These are phyloP conservation scores for Ogataea pignaliae DNA, from an alignment of 805 yeast genomes.

Conservation along the genomic window DNA sequence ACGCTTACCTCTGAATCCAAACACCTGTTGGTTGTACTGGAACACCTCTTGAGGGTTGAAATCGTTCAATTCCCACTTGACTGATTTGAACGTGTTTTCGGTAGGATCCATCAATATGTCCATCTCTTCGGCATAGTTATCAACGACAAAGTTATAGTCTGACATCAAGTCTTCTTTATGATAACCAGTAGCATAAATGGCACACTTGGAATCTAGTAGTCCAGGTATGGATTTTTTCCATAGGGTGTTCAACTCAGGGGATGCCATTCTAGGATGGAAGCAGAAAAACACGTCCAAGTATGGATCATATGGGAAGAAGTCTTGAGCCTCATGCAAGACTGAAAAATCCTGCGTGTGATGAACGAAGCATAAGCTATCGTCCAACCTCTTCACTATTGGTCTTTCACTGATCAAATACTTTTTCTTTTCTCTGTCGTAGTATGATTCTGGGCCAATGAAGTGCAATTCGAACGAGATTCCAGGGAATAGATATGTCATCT, in stretches of 20 bases:
- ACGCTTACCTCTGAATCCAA: constrained; percentile 94
- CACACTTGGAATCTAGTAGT: constrained; percentile 87
- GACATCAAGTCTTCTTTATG: constrained; percentile 66
- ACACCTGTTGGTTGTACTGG: constrained; percentile 84
- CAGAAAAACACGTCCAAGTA: constrained; percentile 88
- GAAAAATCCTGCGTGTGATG: constrained; percentile 92
- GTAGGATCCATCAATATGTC: constrained; percentile 77
- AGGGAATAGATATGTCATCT: constrained; percentile 81
- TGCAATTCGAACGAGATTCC: constrained; percentile 78
- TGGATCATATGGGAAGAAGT: constrained; percentile 97
- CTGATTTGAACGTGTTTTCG: constrained; percentile 71
- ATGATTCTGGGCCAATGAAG: constrained; percentile 91
- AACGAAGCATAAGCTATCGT: constrained; percentile 65
- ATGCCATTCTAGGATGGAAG: constrained; percentile 93
- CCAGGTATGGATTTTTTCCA: constrained; percentile 89
- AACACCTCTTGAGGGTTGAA: constrained; percentile 88
- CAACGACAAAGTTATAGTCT: constrained; percentile 68
- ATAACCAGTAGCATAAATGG: constrained; percentile 85
- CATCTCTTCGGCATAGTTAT: constrained; percentile 66
- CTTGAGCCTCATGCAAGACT: constrained; percentile 85
- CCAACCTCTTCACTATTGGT: constrained; percentile 70
- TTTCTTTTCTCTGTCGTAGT: constrained; percentile 67
- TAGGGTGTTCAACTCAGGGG: constrained; percentile 69
- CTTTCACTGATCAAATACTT: constrained; percentile 54
- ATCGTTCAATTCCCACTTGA: constrained; percentile 94